Conservation (phyloP, 2,329 filamentous ascomycete species). For the Epichloe aotearoae region DNA sequence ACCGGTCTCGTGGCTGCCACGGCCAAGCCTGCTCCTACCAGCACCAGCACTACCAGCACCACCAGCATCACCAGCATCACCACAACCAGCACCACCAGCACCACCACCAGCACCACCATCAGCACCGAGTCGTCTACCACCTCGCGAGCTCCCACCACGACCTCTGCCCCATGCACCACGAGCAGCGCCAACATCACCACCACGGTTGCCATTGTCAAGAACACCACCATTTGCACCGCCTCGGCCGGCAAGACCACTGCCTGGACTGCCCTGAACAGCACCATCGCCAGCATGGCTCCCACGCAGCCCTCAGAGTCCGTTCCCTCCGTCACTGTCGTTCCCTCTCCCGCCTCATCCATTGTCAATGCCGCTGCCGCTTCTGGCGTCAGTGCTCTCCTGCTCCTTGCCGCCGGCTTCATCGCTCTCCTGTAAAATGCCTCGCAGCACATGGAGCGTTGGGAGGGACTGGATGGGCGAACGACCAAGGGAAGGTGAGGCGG, state of each 20-base stretch:
- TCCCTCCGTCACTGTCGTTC: conserved; percentile 7
- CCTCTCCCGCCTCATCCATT: conserved; percentile 11
- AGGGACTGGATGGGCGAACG: too few species aligned
- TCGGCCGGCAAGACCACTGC: conserved; percentile 14
- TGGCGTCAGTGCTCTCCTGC: conserved; percentile 23
- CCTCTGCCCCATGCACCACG: conserved; percentile 13
- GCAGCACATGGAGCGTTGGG: background rate
- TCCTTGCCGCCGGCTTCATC: conserved; percentile 22
- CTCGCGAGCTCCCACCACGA: conserved; percentile 14
- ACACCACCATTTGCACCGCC: background rate
- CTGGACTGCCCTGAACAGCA: conserved; percentile 21
- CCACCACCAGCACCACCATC: conserved; percentile 14
- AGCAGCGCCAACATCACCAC: conserved; percentile 11
- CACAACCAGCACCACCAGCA: conserved; percentile 9
- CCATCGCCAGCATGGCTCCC: conserved; percentile 14
- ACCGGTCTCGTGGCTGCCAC: conserved; percentile 28
- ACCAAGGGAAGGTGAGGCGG: too few species aligned
- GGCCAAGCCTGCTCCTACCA: conserved; percentile 15
- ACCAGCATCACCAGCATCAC: conserved; percentile 11
- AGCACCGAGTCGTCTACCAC: conserved; percentile 10
- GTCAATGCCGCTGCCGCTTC: conserved; percentile 18
- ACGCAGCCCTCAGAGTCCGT: conserved; percentile 12
- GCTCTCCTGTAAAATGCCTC: conserved; percentile 19
- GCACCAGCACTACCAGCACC: conserved; percentile 15
- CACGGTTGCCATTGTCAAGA: conserved; percentile 7